Base-by-base conservation (phyloP, 2,329 filamentous ascomycete genomes). In the Neurospora sp. region DNA sequence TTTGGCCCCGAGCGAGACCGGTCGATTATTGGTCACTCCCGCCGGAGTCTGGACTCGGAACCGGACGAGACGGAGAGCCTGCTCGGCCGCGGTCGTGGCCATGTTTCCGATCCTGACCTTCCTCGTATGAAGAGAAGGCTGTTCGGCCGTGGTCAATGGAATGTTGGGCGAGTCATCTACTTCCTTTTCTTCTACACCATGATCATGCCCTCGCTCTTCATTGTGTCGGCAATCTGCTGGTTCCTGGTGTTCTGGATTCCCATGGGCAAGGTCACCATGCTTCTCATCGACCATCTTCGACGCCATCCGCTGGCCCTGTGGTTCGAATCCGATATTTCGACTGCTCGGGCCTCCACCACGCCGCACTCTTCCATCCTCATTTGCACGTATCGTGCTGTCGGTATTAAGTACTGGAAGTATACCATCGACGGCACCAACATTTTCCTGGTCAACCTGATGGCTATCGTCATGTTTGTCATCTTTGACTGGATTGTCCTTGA, bases 341-440 rank as follows among this genome's bases (percentile, higher is more conserved):
- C 91, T 76, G 89, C 91, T 36, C 90, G 94, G 70, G 84, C 86
- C 13, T 87, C 88, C 8, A 89, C 90, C 66, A 89, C 89, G 17
- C 89, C 91, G 23, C 91, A 93, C 66, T 91, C 91, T 17, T 95
- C 94, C 11, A 95, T 99, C 72, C 84, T 99, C 19, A 86, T 99
- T 40, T 99, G 96, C 85, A 99, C 96, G 6, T 99, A 99, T 81
- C 91, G 96, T 71, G 96, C 96, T 62, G 95, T 96, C 13, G 96
- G 96, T 13, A 85, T 89, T 74, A 95, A 95, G 80, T 99, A 99
- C 83, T 99, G 96, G 95, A 99, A 99, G 82, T 99, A 99, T 81
- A 99, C 96, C 4, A 86, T 99, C 71, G 96, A 99, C 78, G 96
- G 96, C 69, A 99, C 96, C 72, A 99, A 99, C 81, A 97, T 99